Conservation (phyloP, 1,284 basidiomycete genomes). For the Irpex sp. region DNA sequence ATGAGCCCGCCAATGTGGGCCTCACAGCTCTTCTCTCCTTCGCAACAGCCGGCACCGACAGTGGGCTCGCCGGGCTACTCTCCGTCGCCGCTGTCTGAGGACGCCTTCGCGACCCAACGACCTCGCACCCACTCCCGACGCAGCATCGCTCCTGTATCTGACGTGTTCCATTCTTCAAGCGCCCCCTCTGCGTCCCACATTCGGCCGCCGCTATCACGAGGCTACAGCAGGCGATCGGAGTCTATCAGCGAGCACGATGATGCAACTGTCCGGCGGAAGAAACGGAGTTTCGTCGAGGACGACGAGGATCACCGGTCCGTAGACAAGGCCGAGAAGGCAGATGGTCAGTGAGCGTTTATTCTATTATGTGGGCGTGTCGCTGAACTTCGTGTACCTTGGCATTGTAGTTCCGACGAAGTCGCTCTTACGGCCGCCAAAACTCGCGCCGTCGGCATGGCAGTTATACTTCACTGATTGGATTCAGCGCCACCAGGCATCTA, state of each 20-base stretch:
- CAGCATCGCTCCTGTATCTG: constrained; percentile 41
- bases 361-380: constrained; percentile 11
- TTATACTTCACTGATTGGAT: constrained; percentile 97
- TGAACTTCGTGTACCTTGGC: constrained; percentile 16
- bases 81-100: constrained; percentile 24
- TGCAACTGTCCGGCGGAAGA: constrained; percentile 66
- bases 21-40: constrained; percentile 50
- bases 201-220: constrained; percentile 43
- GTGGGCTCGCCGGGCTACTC: constrained; percentile 16
- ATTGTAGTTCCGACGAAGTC: constrained; percentile 56
- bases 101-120: constrained; percentile 28
- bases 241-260: constrained; percentile 60
- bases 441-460: constrained; percentile 95
- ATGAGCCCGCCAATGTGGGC: constrained; percentile 58
- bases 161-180: constrained; percentile 75
- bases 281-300: constrained; percentile 38
- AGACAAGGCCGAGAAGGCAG: constrained; percentile 20
- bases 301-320: constrained; percentile 38
- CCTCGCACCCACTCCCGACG: constrained; percentile 25
- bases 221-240: constrained; percentile 63
- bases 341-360: constrained; percentile 22
- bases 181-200: constrained; percentile 52
- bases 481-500: constrained; percentile 79
- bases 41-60: constrained; percentile 17
- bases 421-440: constrained; percentile 81